Conservation (phyloP, 495 filamentous ascomycete genomes). For the Cairneyella variabilis region DNA sequence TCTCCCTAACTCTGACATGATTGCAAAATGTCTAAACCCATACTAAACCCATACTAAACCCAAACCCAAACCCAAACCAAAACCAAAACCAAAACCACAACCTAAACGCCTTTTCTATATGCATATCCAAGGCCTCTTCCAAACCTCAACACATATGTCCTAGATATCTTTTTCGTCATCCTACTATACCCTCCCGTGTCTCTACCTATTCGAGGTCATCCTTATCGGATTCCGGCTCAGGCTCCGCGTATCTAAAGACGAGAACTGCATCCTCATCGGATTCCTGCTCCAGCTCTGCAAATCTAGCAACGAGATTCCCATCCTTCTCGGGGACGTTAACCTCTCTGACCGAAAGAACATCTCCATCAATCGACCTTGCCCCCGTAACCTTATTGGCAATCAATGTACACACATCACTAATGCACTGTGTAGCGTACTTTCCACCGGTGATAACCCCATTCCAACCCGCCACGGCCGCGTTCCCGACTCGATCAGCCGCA, state of each 20-base stretch:
- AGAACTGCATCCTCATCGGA: no score
- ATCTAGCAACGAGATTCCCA: not conserved
- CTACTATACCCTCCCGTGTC: not conserved
- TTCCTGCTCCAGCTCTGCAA: no score
- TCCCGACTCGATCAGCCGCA: not conserved
- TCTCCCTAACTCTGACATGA: not conserved
- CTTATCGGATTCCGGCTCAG: not conserved
- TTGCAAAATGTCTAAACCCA: not conserved
- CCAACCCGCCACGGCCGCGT: not conserved
- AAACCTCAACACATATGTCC: not conserved
- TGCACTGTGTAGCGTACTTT: not conserved
- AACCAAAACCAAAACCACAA: not conserved
- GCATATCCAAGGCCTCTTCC: not conserved
- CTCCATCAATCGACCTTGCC: not conserved
- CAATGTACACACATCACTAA: not conserved
- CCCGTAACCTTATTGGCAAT: not conserved
- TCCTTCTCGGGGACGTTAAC: not conserved
- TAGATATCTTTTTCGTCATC: not conserved
- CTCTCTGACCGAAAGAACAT: not conserved
- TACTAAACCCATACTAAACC: not conserved
- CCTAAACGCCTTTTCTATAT: not conserved
- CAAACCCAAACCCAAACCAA: not conserved
- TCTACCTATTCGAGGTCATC: not conserved
- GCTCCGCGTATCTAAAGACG: slow-evolving; percentile 1
- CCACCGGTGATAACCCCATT: not conserved